Conservation (phyloP, 148 eudicot species). For the Vaccinium myrtillus region DNA sequence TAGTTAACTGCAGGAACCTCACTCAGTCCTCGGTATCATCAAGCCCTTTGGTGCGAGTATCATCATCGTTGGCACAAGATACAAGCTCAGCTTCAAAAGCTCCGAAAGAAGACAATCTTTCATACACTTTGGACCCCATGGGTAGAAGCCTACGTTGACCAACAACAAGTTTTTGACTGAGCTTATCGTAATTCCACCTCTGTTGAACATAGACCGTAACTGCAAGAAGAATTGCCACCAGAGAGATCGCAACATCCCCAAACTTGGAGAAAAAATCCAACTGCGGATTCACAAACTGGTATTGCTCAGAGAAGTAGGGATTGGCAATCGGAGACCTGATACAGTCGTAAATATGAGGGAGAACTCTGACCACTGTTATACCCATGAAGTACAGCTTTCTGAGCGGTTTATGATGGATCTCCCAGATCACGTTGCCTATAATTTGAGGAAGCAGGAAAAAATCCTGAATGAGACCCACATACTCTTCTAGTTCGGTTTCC, state of each 20-base stretch:
- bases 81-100: conserved; percentile 68
- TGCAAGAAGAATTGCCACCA: conserved; percentile 48
- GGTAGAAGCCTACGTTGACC: conserved; percentile 56
- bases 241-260: conserved; percentile 70
- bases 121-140: conserved; percentile 50
- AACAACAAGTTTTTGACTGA: conserved; percentile 35
- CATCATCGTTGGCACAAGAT: conserved; percentile 30
- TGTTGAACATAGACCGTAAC: conserved; percentile 63
- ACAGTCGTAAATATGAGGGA: conserved; percentile 77
- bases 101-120: conserved; percentile 61
- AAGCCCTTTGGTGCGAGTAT: conserved; percentile 12
- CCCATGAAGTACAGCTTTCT: conserved; percentile 65
- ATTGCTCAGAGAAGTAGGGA: conserved; percentile 70
- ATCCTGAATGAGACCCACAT: conserved; percentile 78
- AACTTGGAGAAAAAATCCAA: conserved; percentile 68
- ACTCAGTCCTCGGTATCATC: conserved; percentile 18
- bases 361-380: conserved; percentile 61
- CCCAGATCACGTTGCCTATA: conserved; percentile 75
- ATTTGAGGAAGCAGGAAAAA: conserved; percentile 87
- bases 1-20: neutral
- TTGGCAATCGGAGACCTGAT: conserved; percentile 46
- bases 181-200: conserved; percentile 58
- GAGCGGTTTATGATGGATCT: conserved; percentile 57
- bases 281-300: conserved; percentile 64
- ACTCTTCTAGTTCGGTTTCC: conserved; percentile 74